phyloP scores from a whole-genome alignment of 2,329 filamentous ascomycete species.

The Trichophyton simii region DNA sequence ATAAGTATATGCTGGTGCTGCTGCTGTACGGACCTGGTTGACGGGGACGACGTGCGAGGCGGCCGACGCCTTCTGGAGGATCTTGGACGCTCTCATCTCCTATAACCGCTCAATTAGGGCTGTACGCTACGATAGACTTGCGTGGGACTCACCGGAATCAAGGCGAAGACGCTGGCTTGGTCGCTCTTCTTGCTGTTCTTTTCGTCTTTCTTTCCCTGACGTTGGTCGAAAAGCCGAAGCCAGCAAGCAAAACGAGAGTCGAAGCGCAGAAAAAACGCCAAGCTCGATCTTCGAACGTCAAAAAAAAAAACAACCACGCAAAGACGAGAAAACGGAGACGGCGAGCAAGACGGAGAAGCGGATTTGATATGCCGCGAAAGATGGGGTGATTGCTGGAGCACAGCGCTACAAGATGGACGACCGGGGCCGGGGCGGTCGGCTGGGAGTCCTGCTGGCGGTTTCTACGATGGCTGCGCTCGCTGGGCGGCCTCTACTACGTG shows the following conservation, averaged over 20 bases:
- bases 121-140: not conserved
- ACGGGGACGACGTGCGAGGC: constrained; percentile 28
- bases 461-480: too few species aligned
- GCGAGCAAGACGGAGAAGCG: not conserved
- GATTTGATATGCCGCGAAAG: too few species aligned
- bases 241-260: not conserved
- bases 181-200: not conserved
- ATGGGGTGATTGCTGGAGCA: too few species aligned
- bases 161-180: not conserved
- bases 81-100: constrained; percentile 18
- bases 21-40: constrained; percentile 22
- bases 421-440: too few species aligned
- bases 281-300: not conserved
- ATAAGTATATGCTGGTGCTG: not conserved
- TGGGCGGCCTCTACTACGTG: too few species aligned
- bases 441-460: too few species aligned
- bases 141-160: not conserved
- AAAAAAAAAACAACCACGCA: not conserved
- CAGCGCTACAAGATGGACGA: too few species aligned
- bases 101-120: not conserved
- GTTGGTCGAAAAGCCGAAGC: not conserved
- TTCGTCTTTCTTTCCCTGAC: not conserved
- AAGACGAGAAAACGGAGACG: not conserved
- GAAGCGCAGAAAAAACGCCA: not conserved
- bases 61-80: constrained; percentile 28